Percentiles rank a stretch among this genome's conserved stretches.
phyloP scores from a whole-genome alignment of 148 eudicot species.

The Amaranthus hypochondriacus region DNA sequence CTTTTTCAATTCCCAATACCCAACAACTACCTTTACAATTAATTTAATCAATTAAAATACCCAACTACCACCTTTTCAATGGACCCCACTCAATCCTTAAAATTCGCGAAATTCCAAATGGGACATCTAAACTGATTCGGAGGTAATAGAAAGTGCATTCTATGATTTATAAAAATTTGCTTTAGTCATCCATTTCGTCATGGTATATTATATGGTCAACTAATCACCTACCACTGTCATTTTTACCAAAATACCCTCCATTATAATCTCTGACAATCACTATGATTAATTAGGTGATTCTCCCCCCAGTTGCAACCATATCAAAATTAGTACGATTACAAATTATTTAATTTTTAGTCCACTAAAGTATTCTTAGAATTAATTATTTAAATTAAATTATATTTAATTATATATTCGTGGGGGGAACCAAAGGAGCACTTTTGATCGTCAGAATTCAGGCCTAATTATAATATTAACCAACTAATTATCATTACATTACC shows the following conservation, averaged over 20 bases:
- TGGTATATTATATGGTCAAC: not conserved
- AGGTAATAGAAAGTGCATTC: too few relatives aligned
- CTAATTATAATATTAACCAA: conserved; percentile 9
- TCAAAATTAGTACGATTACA: not conserved
- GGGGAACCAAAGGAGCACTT: not conserved
- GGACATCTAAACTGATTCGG: too few relatives aligned
- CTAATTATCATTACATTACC: too few relatives aligned
- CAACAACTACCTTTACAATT: too few relatives aligned
- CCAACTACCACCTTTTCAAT: too few relatives aligned
- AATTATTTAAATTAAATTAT: not conserved
- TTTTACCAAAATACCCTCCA: conserved; percentile 3
- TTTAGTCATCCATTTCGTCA: conserved; percentile 9
- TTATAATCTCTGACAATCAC: not conserved
- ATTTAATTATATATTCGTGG: not conserved
- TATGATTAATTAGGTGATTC: conserved; percentile 4
- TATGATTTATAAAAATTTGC: too few relatives aligned
- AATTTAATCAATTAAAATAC: too few relatives aligned
- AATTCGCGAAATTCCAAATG: too few relatives aligned
- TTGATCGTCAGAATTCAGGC: conserved; percentile 12
- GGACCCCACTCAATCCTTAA: too few relatives aligned
- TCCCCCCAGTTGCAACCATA: conserved; percentile 11
- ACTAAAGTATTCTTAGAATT: conserved; percentile 8
- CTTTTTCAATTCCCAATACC: too few relatives aligned
- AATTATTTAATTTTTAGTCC: not conserved
- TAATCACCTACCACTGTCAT: not conserved